Evolutionary conservation across 805 yeast species (phyloP).

Genomic region (Candida glaebosa): DNA sequence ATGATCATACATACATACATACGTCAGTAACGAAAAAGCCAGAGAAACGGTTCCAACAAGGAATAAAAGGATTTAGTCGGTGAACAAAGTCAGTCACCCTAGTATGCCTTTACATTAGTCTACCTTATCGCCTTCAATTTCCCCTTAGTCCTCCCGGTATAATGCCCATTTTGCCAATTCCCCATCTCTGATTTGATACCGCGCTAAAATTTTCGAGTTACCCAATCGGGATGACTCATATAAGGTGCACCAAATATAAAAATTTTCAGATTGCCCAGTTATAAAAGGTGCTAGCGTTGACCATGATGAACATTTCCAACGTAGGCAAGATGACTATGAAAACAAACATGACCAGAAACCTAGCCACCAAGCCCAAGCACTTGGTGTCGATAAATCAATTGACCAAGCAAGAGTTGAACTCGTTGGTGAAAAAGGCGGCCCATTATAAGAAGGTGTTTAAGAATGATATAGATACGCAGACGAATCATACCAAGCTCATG

Average conservation of each 20-base stretch:
- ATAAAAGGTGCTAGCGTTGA: neutral
- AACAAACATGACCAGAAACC: neutral
- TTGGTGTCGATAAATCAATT: conserved; percentile 80
- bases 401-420: conserved; percentile 63
- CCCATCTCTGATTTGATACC: conserved; percentile 13
- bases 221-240: conserved; percentile 19
- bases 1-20: neutral
- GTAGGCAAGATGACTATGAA: neutral
- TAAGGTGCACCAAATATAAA: neutral
- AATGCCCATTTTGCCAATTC: no score
- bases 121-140: neutral
- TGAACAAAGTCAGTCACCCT: no score
- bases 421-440: conserved; percentile 71
- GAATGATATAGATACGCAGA: conserved; percentile 39
- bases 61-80: no score
- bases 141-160: neutral
- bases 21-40: neutral
- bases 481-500: conserved; percentile 50
- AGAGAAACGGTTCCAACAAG: no score
- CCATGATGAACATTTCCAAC: neutral
- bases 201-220: conserved; percentile 15
- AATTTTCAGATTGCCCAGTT: neutral
- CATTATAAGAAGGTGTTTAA: conserved; percentile 62
- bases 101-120: neutral
- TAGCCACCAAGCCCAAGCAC: conserved; percentile 52